Evolutionary conservation across 495 filamentous ascomycete species (phyloP), one percentile per base, ranked within the genome.

Genomic region (Tricharina praecox): DNA sequence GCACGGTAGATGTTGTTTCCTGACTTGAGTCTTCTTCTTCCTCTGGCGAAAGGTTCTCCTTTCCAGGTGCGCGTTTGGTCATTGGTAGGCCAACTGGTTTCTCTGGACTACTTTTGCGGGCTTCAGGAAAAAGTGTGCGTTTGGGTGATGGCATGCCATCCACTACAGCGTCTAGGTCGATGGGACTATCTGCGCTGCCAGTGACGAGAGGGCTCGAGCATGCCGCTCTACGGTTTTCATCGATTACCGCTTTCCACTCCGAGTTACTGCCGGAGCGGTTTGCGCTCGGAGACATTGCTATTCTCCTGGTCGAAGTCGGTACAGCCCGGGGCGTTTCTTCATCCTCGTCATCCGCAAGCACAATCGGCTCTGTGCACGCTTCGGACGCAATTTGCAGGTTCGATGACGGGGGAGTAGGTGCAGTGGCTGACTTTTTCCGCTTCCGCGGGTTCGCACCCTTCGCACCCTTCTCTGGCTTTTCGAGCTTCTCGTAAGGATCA

Each of bases 111-210:
- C 48, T 26, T 25, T 56, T 57, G 28, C 45, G 4, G 15, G 45
- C 45, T 4, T 25, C 44, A 11, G 82, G 79, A 64, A 95, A 95
- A 37, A 95, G 69, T 26, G 85, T 64, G 58, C 88, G 74, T 59
- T 83, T 35, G 47, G 56, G 50, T 36, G 58, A 60, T 32, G 52
- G 73, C 20, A 80, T 83, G 36, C 71, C 72, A 53, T 77, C 79
- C 16, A 87, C 66, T 19, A 68, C 63, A 39, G 65, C 63, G 37
- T 76, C 72, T 7, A 78, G 52, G 51, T 82, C 72, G 34, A 81
- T 76, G 39, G 85, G 77, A 53, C 74, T 76, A 53, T 75, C 66
- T 45, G 74, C 75, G 30, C 71, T 75, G 46, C 83, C 79, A 34
- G 66, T 62, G 50, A 72, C 68, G n/a, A 70, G 72, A 11, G 81